Conservation (phyloP, 1,284 basidiomycete genomes). For the Apiotrichum brassicae region DNA sequence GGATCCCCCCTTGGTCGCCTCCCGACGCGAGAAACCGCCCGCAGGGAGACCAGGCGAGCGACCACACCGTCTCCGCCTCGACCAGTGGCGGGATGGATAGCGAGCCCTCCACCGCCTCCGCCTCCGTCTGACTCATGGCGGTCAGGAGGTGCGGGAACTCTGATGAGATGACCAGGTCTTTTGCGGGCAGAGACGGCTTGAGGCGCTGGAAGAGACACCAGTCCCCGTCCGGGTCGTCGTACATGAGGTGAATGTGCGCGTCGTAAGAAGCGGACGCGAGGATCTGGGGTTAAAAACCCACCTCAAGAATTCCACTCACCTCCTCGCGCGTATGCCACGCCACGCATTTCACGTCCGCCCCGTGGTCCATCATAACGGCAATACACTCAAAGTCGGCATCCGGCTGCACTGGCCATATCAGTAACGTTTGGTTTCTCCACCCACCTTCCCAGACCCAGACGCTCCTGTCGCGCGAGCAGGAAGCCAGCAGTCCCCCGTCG, state of each 20-base stretch:
- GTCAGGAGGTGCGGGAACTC: not conserved
- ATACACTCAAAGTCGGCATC: conserved; percentile 94
- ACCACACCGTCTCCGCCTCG: conserved; percentile 74
- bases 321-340: conserved; percentile 94
- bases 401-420: conserved; percentile 59
- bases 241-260: conserved; percentile 88
- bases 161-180: conserved; percentile 21
- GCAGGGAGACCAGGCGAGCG: conserved; percentile 67
- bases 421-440: not conserved
- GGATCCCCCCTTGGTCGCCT: conserved; percentile 47
- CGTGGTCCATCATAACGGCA: conserved; percentile 94
- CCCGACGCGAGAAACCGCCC: conserved; percentile 69
- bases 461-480: conserved; percentile 90
- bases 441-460: conserved; percentile 99
- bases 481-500: conserved; percentile 75
- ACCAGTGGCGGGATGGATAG: conserved; percentile 39
- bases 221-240: conserved; percentile 90
- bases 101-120: conserved; percentile 24
- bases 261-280: conserved; percentile 97
- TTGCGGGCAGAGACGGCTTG: conserved; percentile 61
- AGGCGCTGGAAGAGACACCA: conserved; percentile 86
- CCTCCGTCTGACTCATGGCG: conserved; percentile 14
- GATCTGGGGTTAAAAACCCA: conserved; percentile 55
- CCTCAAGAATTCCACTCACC: conserved; percentile 50
- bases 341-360: conserved; percentile 92